Evolutionary conservation across 805 yeast species (phyloP).

Genomic region (Spathaspora arborariae): DNA sequence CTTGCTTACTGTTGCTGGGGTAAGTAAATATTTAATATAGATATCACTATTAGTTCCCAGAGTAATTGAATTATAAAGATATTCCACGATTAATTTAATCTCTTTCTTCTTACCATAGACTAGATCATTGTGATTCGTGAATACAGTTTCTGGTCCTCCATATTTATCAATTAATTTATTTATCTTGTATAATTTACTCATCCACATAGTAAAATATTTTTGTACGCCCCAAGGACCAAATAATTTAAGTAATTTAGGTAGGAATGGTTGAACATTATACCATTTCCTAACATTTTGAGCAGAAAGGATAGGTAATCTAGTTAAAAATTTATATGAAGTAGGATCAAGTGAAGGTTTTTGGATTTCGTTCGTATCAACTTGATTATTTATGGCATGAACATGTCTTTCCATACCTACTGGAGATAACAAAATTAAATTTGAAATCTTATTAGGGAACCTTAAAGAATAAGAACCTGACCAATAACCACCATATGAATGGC

Average conservation of each 20-base stretch:
- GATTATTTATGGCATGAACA: slow-evolving; percentile 54
- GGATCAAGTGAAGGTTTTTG: slow-evolving; percentile 41
- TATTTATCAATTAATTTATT: slow-evolving; percentile 29
- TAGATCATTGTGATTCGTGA: slow-evolving; percentile 24
- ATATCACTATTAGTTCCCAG: slow-evolving; percentile 36
- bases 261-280: slow-evolving; percentile 41
- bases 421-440: slow-evolving; percentile 56
- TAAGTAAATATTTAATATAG: slow-evolving; percentile 46
- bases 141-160: slow-evolving; percentile 26
- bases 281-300: slow-evolving; percentile 24
- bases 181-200: slow-evolving; percentile 34
- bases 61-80: slow-evolving; percentile 38
- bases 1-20: slow-evolving; percentile 58
- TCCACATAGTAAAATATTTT: slow-evolving; percentile 39
- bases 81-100: slow-evolving; percentile 33
- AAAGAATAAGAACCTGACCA: slow-evolving; percentile 62
- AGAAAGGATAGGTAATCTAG: slow-evolving; percentile 43
- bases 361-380: slow-evolving; percentile 11
- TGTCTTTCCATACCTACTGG: slow-evolving; percentile 80
- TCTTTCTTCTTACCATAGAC: slow-evolving; percentile 38
- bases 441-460: slow-evolving; percentile 51
- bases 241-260: slow-evolving; percentile 45
- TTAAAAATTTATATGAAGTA: slow-evolving; percentile 40
- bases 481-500: slow-evolving; percentile 81
- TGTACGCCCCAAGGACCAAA: slow-evolving; percentile 40